Percentiles rank a stretch among this genome's conserved stretches.
phyloP scores from a whole-genome alignment of 345 rosid genomes.

The Camelina hispida region DNA sequence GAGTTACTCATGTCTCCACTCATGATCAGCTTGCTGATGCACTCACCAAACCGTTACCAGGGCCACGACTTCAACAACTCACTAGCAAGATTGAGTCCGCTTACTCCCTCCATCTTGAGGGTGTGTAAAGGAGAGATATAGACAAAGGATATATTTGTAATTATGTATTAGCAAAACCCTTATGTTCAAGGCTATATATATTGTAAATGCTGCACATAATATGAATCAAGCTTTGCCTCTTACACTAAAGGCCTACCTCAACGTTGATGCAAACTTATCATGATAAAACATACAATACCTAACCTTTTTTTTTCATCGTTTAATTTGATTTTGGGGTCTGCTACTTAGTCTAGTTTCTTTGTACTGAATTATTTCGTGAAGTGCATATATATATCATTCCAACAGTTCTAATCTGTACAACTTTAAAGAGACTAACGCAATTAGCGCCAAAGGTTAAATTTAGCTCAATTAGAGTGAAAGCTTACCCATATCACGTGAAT shows the following conservation, averaged over 20 bases:
- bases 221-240: no score
- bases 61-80: no score
- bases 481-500: constrained; percentile 12
- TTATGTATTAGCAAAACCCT: no score
- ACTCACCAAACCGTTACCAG: no score
- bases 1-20: no score
- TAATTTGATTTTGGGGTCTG: background rate
- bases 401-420: constrained; percentile 19
- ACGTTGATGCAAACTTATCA: constrained; percentile 45
- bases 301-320: background rate
- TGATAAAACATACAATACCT: constrained; percentile 37
- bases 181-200: no score
- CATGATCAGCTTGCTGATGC: no score
- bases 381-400: constrained; percentile 15
- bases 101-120: no score
- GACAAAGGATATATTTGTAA: no score
- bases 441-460: constrained; percentile 20
- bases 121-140: no score
- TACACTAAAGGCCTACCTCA: constrained; percentile 28
- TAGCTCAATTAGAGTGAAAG: background rate
- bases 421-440: constrained; percentile 16
- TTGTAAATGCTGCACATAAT: no score
- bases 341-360: background rate
- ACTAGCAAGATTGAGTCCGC: no score
- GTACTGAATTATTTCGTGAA: background rate